These are phyloP conservation scores for Trichoderma sp. DNA, from an alignment of 2,329 filamentous ascomycete genomes.

Conservation along the genomic window DNA sequence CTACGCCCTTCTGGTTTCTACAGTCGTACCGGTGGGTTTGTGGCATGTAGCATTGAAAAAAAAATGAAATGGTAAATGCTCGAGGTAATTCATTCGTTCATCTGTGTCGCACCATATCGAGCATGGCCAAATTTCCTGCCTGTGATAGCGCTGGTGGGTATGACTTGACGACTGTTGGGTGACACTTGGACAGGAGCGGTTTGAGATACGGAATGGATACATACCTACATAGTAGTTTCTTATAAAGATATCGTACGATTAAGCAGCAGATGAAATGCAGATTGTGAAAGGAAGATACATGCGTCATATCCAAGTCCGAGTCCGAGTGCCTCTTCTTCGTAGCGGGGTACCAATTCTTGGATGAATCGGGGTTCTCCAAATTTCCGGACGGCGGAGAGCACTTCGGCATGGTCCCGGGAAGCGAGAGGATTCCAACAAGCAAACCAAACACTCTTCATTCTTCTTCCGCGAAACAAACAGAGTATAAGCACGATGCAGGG, in stretches of 20 bases:
- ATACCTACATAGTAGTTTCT: too few relatives aligned
- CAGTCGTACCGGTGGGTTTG: slow-evolving; percentile 50
- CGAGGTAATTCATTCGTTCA: slow-evolving; percentile 24
- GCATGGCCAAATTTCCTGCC: not conserved
- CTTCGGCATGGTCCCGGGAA: slow-evolving; percentile 59
- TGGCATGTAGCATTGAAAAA: slow-evolving; percentile 58
- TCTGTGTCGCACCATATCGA: not conserved
- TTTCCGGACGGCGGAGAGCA: slow-evolving; percentile 63
- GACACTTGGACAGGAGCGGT: not conserved
- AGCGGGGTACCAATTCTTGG: slow-evolving; percentile 36
- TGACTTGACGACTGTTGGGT: not conserved
- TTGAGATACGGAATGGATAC: not conserved
- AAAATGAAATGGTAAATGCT: slow-evolving; percentile 53
- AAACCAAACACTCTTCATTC: slow-evolving; percentile 67
- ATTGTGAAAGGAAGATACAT: not conserved
- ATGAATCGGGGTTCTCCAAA: slow-evolving; percentile 64
- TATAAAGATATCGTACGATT: not conserved
- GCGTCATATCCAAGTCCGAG: not conserved
- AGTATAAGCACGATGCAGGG: slow-evolving; percentile 20
- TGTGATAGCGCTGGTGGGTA: not conserved
- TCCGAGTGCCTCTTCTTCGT: slow-evolving; percentile 13
- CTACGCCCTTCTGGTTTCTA: slow-evolving; percentile 46
- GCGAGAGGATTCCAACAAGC: slow-evolving; percentile 50
- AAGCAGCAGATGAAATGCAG: not conserved
- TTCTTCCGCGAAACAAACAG: slow-evolving; percentile 59